Evolutionary conservation across 1,284 basidiomycete species (phyloP).

Genomic region (Bjerkandera adusta): DNA sequence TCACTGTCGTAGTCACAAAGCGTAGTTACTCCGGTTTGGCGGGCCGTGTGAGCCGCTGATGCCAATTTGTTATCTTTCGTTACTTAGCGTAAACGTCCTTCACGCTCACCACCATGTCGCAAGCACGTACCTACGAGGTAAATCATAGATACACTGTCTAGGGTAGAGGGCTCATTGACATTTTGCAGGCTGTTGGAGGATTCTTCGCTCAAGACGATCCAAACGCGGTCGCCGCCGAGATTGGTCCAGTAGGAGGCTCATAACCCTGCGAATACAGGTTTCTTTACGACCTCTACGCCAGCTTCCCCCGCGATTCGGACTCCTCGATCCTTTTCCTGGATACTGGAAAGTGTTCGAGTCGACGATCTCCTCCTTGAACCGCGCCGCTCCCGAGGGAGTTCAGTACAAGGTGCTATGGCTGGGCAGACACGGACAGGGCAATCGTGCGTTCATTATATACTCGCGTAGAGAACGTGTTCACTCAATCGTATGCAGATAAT

Average conservation of each 20-base stretch:
- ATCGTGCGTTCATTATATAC: constrained; percentile 41
- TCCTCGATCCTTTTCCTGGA: constrained; percentile 47
- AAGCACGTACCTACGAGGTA: too few species aligned
- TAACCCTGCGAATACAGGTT: background rate
- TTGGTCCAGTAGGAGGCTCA: constrained; percentile 27
- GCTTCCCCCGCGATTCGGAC: constrained; percentile 62
- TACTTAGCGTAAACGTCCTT: too few species aligned
- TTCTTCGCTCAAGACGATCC: constrained; percentile 34
- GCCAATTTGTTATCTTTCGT: too few species aligned
- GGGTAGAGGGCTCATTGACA: too few species aligned
- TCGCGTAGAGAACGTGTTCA: constrained; percentile 1
- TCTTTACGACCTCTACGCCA: constrained; percentile 22
- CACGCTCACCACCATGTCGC: too few species aligned
- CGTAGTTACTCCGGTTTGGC: too few species aligned
- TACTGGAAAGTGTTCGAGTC: constrained; percentile 53
- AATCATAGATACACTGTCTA: too few species aligned
- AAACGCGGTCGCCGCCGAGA: constrained; percentile 17
- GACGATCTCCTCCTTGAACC: constrained; percentile 46
- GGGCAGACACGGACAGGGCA: constrained; percentile 73
- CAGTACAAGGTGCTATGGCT: constrained; percentile 66
- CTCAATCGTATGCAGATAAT: constrained; percentile 54
- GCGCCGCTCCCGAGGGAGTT: constrained; percentile 33
- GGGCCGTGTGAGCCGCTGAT: too few species aligned
- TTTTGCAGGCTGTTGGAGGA: constrained; percentile 21
- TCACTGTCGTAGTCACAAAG: too few species aligned